Evolutionary conservation across 805 yeast species (phyloP).

Genomic region (Candida michaelii): DNA sequence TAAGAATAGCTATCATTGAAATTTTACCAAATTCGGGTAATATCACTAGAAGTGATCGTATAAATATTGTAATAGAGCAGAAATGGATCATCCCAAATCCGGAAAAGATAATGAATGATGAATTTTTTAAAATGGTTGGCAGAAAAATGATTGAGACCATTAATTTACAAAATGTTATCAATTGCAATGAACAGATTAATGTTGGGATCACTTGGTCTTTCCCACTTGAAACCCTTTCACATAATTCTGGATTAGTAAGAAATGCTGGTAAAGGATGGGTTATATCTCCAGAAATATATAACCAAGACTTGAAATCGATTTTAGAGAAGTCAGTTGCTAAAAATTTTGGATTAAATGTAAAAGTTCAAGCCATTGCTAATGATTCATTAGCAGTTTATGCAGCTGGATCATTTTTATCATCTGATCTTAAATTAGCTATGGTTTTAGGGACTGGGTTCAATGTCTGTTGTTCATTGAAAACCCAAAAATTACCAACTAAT

Average conservation of each 20-base stretch:
- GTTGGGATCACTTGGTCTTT: conserved; percentile 24
- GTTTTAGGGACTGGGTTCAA: conserved; percentile 73
- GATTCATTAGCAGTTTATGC: conserved; percentile 67
- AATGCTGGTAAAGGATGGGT: conserved; percentile 64
- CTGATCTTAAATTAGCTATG: conserved; percentile 46
- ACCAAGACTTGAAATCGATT: conserved; percentile 41
- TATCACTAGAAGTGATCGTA: conserved; percentile 21
- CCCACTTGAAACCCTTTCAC: conserved; percentile 44
- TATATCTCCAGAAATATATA: conserved; percentile 42
- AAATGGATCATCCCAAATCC: conserved; percentile 41
- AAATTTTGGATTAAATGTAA: conserved; percentile 25
- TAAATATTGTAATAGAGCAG: conserved; percentile 27
- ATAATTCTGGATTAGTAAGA: conserved; percentile 46
- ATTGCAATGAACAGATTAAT: conserved; percentile 11
- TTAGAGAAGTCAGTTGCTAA: conserved; percentile 33
- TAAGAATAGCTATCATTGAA: conserved; percentile 41
- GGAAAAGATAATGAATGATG: conserved; percentile 37
- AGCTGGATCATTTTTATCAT: conserved; percentile 46
- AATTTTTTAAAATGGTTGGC: conserved; percentile 47
- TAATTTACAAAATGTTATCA: conserved; percentile 9
- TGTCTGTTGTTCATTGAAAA: conserved; percentile 42
- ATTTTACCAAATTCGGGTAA: conserved; percentile 20
- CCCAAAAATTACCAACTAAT: conserved; percentile 18
- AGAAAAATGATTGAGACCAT: conserved; percentile 24
- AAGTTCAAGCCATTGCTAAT: conserved; percentile 51